A percentile compares a stretch with the other conserved stretches of the same genome.
Conservation (phyloP, 768 basidiomycete species). For the Tylopilus sp. region DNA sequence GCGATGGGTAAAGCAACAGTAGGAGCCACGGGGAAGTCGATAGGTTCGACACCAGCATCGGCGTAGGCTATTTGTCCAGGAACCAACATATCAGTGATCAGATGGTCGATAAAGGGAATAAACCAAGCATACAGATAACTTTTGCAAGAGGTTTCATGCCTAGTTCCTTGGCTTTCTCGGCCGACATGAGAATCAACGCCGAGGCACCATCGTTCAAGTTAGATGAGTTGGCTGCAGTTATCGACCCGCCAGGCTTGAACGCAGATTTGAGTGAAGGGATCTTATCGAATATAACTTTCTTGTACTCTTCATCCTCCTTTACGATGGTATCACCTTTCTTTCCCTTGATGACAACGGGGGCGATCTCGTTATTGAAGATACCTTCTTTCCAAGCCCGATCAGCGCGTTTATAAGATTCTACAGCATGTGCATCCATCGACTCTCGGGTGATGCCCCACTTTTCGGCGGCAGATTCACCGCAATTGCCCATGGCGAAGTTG, state of each 20-base stretch:
- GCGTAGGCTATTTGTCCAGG: constrained; percentile 68
- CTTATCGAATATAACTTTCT: constrained; percentile 93
- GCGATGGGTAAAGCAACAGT: constrained; percentile 88
- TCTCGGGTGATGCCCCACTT: constrained; percentile 84
- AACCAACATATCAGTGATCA: neutral
- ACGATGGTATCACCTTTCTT: constrained; percentile 92
- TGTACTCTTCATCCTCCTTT: constrained; percentile 97
- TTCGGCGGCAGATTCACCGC: constrained; percentile 81
- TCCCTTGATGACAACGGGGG: constrained; percentile 85
- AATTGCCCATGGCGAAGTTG: constrained; percentile 98
- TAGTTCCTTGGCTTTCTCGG: constrained; percentile 87
- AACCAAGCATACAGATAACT: constrained; percentile 71
- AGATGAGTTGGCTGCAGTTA: constrained; percentile 97
- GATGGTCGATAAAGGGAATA: neutral
- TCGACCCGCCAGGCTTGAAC: constrained; percentile 84
- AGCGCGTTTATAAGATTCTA: constrained; percentile 93
- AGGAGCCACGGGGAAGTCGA: constrained; percentile 96
- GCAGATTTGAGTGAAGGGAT: constrained; percentile 83
- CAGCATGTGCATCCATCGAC: constrained; percentile 84
- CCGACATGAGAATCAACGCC: constrained; percentile 91
- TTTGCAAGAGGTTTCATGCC: constrained; percentile 92
- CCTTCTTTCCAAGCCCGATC: constrained; percentile 88
- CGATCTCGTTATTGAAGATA: constrained; percentile 82
- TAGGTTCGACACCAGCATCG: constrained; percentile 93
- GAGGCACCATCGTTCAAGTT: constrained; percentile 95